phyloP scores from a whole-genome alignment of 345 rosid genomes.

The Syzygium aqueum region DNA sequence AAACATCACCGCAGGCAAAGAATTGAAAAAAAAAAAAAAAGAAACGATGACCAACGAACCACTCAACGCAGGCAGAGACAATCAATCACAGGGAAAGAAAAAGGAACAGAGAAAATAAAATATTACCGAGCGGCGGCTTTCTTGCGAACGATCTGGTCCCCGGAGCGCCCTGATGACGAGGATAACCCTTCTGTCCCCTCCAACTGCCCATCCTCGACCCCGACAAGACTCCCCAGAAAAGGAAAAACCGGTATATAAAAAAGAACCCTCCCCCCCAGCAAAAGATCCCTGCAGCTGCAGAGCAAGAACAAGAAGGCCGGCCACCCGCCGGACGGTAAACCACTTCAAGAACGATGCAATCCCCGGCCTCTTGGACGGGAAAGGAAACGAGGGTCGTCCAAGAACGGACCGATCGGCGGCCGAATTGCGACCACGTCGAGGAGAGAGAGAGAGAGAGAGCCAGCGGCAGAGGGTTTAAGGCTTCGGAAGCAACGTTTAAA shows the following conservation, averaged over 20 bases:
- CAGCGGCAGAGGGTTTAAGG: not conserved
- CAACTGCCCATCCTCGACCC: not conserved
- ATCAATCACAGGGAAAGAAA: not conserved
- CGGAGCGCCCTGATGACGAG: not conserved
- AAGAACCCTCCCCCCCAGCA: not conserved
- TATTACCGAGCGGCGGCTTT: not conserved
- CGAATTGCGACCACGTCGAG: not conserved
- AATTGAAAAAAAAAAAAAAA: not conserved
- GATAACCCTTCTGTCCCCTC: not conserved
- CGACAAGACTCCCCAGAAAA: not conserved
- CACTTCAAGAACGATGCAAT: not conserved
- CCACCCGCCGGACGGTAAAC: not conserved
- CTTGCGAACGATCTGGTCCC: not conserved
- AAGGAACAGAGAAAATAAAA: not conserved
- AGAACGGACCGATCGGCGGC: not conserved
- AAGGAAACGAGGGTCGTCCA: not conserved
- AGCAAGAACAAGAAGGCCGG: not conserved
- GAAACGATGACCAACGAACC: not conserved
- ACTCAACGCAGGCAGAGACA: not conserved
- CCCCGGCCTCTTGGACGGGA: not conserved
- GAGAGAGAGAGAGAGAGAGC: not conserved
- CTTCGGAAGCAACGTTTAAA: not conserved
- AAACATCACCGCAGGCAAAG: not conserved
- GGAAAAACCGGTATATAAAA: not conserved
- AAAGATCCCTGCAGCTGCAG: not conserved